These are phyloP conservation scores for Phylloporus sp. DNA, from an alignment of 768 basidiomycete genomes.

Conservation along the genomic window DNA sequence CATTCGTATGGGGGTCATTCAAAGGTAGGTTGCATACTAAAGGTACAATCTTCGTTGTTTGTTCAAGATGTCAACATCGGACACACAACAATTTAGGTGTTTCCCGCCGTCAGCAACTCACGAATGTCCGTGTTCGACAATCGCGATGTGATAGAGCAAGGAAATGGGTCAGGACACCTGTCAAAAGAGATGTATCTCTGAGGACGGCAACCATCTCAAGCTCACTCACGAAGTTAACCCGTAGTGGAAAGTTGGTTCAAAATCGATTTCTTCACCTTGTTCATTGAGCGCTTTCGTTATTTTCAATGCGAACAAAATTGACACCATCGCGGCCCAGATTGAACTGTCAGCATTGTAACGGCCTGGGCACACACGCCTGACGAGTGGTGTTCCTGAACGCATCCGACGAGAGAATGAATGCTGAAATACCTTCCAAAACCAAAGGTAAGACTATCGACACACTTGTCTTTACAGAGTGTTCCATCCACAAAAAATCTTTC, in stretches of 20 bases:
- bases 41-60: not conserved
- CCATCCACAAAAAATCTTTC: not conserved
- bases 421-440: not conserved
- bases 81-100: not conserved
- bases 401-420: not conserved
- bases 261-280: not conserved
- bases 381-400: not conserved
- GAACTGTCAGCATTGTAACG: not conserved
- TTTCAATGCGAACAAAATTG: not conserved
- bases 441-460: not conserved
- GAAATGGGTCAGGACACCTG: not conserved
- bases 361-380: not conserved
- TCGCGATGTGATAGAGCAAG: not conserved
- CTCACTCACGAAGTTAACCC: not conserved
- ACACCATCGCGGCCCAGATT: not conserved
- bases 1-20: no score
- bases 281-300: not conserved
- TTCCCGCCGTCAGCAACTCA: not conserved
- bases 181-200: not conserved
- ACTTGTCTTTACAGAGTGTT: not conserved
- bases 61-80: not conserved
- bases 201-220: not conserved
- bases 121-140: not conserved
- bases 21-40: no score
- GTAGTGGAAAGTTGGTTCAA: not conserved